A percentile compares a stretch with the other conserved stretches of the same genome.
phyloP scores from a whole-genome alignment of 139 green algal genomes.

The Mesotaenium endlicherianum region DNA sequence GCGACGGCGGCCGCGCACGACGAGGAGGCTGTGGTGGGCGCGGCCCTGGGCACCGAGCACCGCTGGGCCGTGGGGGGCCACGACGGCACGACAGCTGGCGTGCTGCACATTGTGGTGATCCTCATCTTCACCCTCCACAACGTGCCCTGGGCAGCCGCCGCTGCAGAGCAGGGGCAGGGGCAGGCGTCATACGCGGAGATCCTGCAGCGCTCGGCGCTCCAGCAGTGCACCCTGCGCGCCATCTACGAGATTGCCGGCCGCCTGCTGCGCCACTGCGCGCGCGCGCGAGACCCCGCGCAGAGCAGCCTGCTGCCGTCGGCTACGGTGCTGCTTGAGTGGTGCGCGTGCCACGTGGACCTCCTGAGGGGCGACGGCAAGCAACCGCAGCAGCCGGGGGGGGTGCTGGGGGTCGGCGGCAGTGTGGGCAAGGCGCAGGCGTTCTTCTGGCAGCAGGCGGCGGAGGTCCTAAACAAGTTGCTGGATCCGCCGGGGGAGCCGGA shows the following conservation, averaged over 20 bases:
- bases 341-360: conserved; percentile 13
- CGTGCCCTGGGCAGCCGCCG: conserved; percentile 2
- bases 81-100: background rate
- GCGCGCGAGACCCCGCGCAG: background rate
- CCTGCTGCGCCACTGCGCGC: conserved; percentile 17
- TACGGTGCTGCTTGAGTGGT: conserved; percentile 20
- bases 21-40: conserved; percentile 2
- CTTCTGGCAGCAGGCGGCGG: conserved; percentile 21
- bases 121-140: conserved; percentile 45
- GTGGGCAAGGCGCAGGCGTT: conserved; percentile 26
- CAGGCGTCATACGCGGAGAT: conserved; percentile 29
- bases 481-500: background rate
- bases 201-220: conserved; percentile 14
- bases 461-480: conserved; percentile 25
- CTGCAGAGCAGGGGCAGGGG: background rate
- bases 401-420: background rate
- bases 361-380: background rate
- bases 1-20: background rate
- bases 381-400: background rate
- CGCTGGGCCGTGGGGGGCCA: background rate
- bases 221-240: conserved; percentile 30
- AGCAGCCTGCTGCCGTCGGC: conserved; percentile 14
- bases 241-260: conserved; percentile 28
- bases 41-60: background rate
- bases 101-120: conserved; percentile 35